phyloP scores from a whole-genome alignment of 2,329 filamentous ascomycete species.

The Stemphylium lycopersici region DNA sequence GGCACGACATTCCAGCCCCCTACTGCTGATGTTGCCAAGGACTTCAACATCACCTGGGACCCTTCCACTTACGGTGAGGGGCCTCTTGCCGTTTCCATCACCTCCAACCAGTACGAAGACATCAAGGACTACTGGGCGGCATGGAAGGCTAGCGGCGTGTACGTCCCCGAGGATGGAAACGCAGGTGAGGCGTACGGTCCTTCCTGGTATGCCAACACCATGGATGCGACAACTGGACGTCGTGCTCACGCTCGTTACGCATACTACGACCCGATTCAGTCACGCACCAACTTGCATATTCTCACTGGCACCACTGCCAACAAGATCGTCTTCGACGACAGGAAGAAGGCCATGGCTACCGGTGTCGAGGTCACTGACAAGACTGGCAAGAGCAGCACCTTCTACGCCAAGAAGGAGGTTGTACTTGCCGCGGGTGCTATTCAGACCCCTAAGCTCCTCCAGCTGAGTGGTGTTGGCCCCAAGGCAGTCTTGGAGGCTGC shows the following conservation, averaged over 20 bases:
- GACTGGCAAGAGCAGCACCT: slow-evolving; percentile 8
- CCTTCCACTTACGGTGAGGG: slow-evolving; percentile 29
- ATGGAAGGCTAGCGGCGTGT: slow-evolving; percentile 30
- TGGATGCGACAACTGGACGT: slow-evolving; percentile 33
- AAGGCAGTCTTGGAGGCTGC: slow-evolving; percentile 37
- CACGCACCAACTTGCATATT: slow-evolving; percentile 34
- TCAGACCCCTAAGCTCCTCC: slow-evolving; percentile 62
- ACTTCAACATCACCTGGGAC: slow-evolving; percentile 40
- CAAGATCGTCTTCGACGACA: slow-evolving; percentile 29
- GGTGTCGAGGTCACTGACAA: slow-evolving; percentile 28
- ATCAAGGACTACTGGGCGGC: slow-evolving; percentile 33
- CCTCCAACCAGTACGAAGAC: slow-evolving; percentile 36
- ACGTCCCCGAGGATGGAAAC: slow-evolving; percentile 28
- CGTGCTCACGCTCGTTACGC: slow-evolving; percentile 36
- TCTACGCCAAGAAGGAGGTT: slow-evolving; percentile 56
- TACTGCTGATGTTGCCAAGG: slow-evolving; percentile 20
- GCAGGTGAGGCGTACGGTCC: slow-evolving; percentile 31
- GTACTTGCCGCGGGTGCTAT: slow-evolving; percentile 64
- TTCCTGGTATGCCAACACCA: slow-evolving; percentile 35
- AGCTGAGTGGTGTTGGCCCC: slow-evolving; percentile 42
- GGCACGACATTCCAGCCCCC: slow-evolving; percentile 37
- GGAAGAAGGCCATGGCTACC: slow-evolving; percentile 22
- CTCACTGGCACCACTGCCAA: slow-evolving; percentile 29
- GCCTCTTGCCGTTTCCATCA: slow-evolving; percentile 34
- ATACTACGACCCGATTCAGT: slow-evolving; percentile 37